Percentiles rank a stretch among this genome's conserved stretches.
phyloP scores from a whole-genome alignment of 2,329 filamentous ascomycete species.

The Aphanoascus verrucosus region DNA sequence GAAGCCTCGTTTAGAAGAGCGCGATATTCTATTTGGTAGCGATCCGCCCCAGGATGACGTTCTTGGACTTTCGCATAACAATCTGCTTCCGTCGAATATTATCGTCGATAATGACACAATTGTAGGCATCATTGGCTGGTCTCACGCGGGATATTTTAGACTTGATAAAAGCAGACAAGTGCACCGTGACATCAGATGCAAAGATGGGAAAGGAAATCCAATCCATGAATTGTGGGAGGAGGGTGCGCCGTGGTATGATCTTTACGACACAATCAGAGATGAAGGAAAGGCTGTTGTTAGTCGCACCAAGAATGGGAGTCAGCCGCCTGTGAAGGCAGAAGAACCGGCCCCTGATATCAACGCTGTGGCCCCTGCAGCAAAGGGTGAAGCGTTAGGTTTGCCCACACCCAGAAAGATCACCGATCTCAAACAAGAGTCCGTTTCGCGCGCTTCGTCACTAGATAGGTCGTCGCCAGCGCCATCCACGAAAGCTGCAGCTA shows the following conservation, averaged over 20 bases:
- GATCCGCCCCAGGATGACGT: constrained; percentile 18
- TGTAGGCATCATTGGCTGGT: constrained; percentile 33
- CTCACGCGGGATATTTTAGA: constrained; percentile 32
- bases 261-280: constrained; percentile 23
- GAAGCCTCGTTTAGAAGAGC: constrained; percentile 20
- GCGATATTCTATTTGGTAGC: constrained; percentile 26
- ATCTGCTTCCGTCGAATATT: constrained; percentile 30
- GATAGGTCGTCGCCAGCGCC: constrained; percentile 31
- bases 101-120: constrained; percentile 29
- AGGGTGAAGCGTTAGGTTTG: constrained; percentile 21
- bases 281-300: constrained; percentile 9
- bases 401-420: constrained; percentile 33
- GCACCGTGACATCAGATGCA: constrained; percentile 24
- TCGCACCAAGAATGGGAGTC: constrained; percentile 15
- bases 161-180: constrained; percentile 25
- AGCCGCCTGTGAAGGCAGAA: constrained; percentile 29
- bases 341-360: constrained; percentile 24
- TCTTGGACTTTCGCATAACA: constrained; percentile 29
- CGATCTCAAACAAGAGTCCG: constrained; percentile 29
- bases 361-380: constrained; percentile 20
- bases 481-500: constrained; percentile 24
- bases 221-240: constrained; percentile 15
- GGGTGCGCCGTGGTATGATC: constrained; percentile 26
- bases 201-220: constrained; percentile 14
- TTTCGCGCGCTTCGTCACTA: constrained; percentile 31